Evolutionary conservation across 2,329 filamentous ascomycete genomes (phyloP).

Genomic region (Paecilomyces sp.): DNA sequence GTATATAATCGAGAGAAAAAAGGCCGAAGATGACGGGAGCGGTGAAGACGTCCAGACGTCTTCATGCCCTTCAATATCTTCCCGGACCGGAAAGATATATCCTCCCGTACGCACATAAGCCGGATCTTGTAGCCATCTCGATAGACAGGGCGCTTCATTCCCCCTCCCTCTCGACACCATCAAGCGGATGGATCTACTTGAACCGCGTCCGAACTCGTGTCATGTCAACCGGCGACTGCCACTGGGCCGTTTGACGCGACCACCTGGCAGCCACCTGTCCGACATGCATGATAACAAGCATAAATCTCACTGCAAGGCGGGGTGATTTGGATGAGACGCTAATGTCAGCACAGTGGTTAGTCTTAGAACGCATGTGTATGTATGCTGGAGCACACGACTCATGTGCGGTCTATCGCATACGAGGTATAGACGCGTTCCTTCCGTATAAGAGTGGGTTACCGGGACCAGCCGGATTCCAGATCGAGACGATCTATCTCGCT

Average conservation of each 20-base stretch:
- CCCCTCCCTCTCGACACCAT: not conserved
- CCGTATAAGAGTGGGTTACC: not conserved
- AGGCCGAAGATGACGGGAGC: not conserved
- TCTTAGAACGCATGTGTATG: not conserved
- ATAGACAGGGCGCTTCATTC: not conserved
- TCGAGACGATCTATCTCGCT: not conserved
- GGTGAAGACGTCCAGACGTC: not conserved
- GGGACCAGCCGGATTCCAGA: not conserved
- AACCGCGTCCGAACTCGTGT: not conserved
- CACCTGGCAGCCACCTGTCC: not conserved
- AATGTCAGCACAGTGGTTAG: not conserved
- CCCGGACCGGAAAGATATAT: not conserved
- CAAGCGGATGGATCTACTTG: not conserved
- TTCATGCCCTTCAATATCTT: not conserved
- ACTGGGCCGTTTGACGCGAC: not conserved
- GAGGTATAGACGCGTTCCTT: not conserved
- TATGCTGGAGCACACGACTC: not conserved
- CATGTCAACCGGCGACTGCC: not conserved
- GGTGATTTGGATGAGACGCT: not conserved
- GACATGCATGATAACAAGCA: not conserved
- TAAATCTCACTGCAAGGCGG: not conserved
- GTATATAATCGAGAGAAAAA: no score
- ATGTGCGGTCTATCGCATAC: not conserved
- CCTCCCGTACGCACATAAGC: not conserved
- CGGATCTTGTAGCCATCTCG: not conserved